A percentile compares a stretch with the other conserved stretches of the same genome.
Conservation (phyloP, 1,284 basidiomycete species). For the Gymnopus androsaceus region DNA sequence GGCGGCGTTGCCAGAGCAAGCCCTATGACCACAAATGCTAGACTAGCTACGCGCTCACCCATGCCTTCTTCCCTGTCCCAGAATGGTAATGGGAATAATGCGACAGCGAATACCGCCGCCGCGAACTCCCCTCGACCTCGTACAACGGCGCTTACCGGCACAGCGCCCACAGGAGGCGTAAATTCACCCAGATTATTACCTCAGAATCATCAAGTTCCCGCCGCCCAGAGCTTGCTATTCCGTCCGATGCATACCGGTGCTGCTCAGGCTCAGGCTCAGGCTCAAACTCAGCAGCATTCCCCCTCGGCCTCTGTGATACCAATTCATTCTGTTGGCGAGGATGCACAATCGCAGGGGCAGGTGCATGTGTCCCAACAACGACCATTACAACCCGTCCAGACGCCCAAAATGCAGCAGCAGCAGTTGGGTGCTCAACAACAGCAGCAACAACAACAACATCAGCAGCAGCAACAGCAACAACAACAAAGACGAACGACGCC, state of each 20-base stretch:
- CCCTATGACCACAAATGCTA: background rate
- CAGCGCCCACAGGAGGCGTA: too few species aligned
- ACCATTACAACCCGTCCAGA: background rate
- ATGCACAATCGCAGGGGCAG: too few species aligned
- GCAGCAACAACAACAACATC: conserved; percentile 4
- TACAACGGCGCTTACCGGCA: background rate
- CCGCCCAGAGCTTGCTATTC: too few species aligned
- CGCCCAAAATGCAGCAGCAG: background rate
- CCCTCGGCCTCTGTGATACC: too few species aligned
- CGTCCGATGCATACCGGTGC: too few species aligned
- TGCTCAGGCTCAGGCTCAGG: too few species aligned
- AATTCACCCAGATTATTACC: background rate
- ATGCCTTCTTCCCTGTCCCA: background rate
- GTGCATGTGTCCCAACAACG: background rate
- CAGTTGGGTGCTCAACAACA: background rate
- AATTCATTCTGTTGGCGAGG: too few species aligned
- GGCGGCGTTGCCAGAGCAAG: background rate
- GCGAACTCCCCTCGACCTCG: background rate
- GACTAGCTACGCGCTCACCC: background rate
- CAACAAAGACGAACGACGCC: background rate
- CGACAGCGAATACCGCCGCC: background rate
- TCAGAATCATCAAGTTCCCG: too few species aligned
- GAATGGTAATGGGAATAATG: background rate
- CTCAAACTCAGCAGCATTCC: too few species aligned
- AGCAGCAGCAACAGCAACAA: background rate